A percentile compares a stretch with the other conserved stretches of the same genome.
These are phyloP conservation scores for Periglandula ipomoeae DNA, from an alignment of 2,329 filamentous ascomycete genomes.

Conservation along the genomic window DNA sequence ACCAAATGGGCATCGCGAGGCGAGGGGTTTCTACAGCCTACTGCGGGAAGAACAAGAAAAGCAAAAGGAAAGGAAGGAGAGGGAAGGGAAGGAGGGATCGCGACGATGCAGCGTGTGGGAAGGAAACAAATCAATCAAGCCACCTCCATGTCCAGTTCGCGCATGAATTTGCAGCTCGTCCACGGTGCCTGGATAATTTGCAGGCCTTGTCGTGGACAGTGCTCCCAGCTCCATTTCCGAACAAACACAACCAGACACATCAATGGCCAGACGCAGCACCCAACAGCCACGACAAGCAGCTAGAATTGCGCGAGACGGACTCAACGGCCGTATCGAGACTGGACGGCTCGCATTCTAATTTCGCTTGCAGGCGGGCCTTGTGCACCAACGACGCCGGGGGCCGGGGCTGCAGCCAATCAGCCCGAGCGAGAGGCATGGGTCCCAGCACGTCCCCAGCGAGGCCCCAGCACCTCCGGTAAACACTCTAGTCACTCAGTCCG, in stretches of 20 bases:
- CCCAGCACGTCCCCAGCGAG: neutral
- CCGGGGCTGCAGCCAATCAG: conserved; percentile 1
- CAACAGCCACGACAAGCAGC: neutral
- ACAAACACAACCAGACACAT: neutral
- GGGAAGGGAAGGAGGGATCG: conserved; percentile 2
- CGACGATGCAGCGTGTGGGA: neutral
- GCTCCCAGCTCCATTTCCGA: too few relatives aligned
- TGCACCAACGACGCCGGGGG: neutral
- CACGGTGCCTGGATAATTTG: too few relatives aligned
- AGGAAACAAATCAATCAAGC: conserved; percentile 2
- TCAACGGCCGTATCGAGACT: neutral
- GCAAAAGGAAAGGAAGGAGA: conserved; percentile 6
- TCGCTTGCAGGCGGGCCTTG: conserved; percentile 12
- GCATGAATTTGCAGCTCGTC: too few relatives aligned
- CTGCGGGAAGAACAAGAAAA: neutral
- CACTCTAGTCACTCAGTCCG: too few relatives aligned
- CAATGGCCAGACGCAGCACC: neutral
- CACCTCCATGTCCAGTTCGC: neutral
- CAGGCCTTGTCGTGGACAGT: neutral
- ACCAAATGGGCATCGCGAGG: conserved; percentile 13
- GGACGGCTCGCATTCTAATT: conserved; percentile 10
- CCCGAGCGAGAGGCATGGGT: neutral
- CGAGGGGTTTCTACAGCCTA: conserved; percentile 2
- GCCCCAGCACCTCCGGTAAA: too few relatives aligned
- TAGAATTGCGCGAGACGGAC: neutral